Conservation (phyloP, 1,284 basidiomycete genomes). For the Rhodotorula sp. region DNA sequence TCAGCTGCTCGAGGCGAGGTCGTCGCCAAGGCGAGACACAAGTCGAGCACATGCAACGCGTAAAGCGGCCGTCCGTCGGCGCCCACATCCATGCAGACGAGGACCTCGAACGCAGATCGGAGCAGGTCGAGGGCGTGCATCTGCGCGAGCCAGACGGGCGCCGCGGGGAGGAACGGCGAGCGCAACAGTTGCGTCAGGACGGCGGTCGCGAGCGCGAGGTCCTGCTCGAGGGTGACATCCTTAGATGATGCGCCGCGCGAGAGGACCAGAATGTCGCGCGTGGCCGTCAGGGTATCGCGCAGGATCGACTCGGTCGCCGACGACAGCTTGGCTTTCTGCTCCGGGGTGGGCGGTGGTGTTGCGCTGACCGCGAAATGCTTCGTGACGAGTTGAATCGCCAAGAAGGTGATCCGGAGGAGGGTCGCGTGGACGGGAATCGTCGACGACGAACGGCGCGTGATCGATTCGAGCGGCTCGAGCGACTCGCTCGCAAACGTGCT, state of each 20-base stretch:
- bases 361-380: slow-evolving; percentile 16
- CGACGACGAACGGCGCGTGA: slow-evolving; percentile 64
- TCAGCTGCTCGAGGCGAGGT: slow-evolving; percentile 73
- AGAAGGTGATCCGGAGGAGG: slow-evolving; percentile 75
- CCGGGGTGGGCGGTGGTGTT: slow-evolving; percentile 54
- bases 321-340: slow-evolving; percentile 61
- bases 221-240: slow-evolving; percentile 67
- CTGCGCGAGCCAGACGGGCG: slow-evolving; percentile 73
- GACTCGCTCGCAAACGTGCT: slow-evolving; percentile 68
- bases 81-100: slow-evolving; percentile 30
- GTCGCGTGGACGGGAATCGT: slow-evolving; percentile 67
- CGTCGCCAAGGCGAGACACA: slow-evolving; percentile 78
- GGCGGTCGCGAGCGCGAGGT: slow-evolving; percentile 73
- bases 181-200: slow-evolving; percentile 77
- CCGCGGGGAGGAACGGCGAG: slow-evolving; percentile 59
- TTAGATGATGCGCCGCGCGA: slow-evolving; percentile 55
- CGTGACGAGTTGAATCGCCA: slow-evolving; percentile 60
- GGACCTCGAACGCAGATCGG: slow-evolving; percentile 68
- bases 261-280: slow-evolving; percentile 66
- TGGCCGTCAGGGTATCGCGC: slow-evolving; percentile 64
- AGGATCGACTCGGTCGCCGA: slow-evolving; percentile 64
- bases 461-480: slow-evolving; percentile 71
- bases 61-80: slow-evolving; percentile 57
- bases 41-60: slow-evolving; percentile 69
- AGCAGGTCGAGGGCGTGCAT: slow-evolving; percentile 81